Base-by-base conservation (phyloP, 2,329 filamentous ascomycete genomes). In the Dothistroma septosporum region DNA sequence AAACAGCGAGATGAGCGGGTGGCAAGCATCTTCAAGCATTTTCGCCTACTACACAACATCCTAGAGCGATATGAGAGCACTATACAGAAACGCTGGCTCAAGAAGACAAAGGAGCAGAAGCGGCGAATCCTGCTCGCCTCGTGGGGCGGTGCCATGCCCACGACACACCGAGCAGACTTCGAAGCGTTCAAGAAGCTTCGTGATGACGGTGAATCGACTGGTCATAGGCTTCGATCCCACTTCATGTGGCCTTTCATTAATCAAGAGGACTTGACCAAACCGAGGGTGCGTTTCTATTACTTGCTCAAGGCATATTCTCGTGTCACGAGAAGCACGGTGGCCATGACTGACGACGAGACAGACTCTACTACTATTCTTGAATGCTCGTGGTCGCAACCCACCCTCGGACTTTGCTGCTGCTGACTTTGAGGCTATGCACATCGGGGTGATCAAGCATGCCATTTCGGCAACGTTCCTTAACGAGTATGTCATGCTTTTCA, bases 81-180 rank as follows among this genome's bases (percentile, higher is more conserved):
- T 2, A 56, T 61, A 11, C 48, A 59, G 35, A 61, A 61, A 31
- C 61, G 55, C 21, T 63, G 58, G 61, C 37, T 55, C 48, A 64
- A 64, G 59, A 61, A 61, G 33, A 60, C 62, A 1, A 61, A 58
- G 12, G 57, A 56, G 16, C 60, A 64, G 49, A 53, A 49, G 19
- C 53, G 37, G 0, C 57, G 58, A n/a, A 49, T 64, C n/a, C 24
- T 62, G 19, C 44, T 59, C 9, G 31, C 53, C 1, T 56, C 57
- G 2, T 64, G 59, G 62, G 35, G 16, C n/a, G 59, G 44, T 3
- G 16, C 24, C 4, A 57, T 64, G 48, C 32, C 41, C 0, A 24
- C 24, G 11, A 31, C 11, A 16, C 59, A 64, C 24, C 56, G 62
- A 16, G 41, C 59, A n/a, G 62, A 64, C 33, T 53, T 64, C 19